phyloP scores from a whole-genome alignment of 371 early-diverging fungal genomes.

The Capillidium heterosporum region DNA sequence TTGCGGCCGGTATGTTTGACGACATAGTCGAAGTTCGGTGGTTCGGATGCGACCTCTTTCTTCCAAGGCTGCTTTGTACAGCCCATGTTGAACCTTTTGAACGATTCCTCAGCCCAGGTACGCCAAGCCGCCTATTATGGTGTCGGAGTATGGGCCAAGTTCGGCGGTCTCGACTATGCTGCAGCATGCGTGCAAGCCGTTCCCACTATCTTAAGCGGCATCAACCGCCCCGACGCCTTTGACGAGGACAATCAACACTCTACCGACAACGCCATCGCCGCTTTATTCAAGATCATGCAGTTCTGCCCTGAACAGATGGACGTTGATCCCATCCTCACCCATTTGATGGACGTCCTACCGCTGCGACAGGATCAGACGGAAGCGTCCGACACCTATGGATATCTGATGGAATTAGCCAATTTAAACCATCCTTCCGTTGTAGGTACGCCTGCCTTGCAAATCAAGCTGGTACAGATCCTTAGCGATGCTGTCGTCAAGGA shows the following conservation, averaged over 20 bases:
- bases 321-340: conserved; percentile 36
- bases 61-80: conserved; percentile 56
- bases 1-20: conserved; percentile 76
- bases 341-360: conserved; percentile 67
- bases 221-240: conserved; percentile 42
- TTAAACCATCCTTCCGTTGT: conserved; percentile 40
- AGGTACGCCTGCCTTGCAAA: conserved; percentile 35
- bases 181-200: conserved; percentile 37
- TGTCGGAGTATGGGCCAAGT: conserved; percentile 69
- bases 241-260: conserved; percentile 54
- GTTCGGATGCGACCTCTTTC: conserved; percentile 42
- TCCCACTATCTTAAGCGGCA: conserved; percentile 36
- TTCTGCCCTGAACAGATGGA: conserved; percentile 37
- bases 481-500: conserved; percentile 7
- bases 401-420: conserved; percentile 51
- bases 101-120: conserved; percentile 33
- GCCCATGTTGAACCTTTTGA: conserved; percentile 34
- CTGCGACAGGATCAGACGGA: conserved; percentile 75
- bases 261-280: conserved; percentile 79
- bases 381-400: conserved; percentile 53
- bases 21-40: conserved; percentile 79
- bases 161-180: conserved; percentile 57
- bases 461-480: conserved; percentile 42
- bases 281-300: conserved; percentile 71
- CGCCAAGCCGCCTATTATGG: conserved; percentile 89